A percentile compares a stretch with the other conserved stretches of the same genome.
These are phyloP conservation scores for Lindgomyces ingoldianus DNA, from an alignment of 495 filamentous ascomycete species.

Conservation along the genomic window DNA sequence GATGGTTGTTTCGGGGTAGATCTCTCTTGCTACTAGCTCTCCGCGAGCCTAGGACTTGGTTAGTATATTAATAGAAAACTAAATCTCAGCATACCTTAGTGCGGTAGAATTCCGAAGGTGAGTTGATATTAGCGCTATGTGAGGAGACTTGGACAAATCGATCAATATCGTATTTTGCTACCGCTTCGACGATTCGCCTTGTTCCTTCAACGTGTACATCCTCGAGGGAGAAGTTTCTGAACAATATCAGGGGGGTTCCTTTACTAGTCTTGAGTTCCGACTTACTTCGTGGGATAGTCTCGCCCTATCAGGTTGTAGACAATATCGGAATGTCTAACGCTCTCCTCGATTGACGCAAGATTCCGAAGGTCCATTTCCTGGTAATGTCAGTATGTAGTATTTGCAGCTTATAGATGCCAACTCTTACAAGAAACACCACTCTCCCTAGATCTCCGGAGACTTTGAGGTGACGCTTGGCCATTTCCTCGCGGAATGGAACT, in stretches of 20 bases:
- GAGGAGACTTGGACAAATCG: constrained; percentile 96
- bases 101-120: constrained; percentile 79
- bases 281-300: constrained; percentile 93
- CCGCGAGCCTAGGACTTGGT: constrained; percentile 52
- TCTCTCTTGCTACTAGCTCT: constrained; percentile 79
- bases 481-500: constrained; percentile 93
- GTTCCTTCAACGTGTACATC: constrained; percentile 93
- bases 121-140: constrained; percentile 81
- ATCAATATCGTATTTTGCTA: constrained; percentile 97
- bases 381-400: neutral
- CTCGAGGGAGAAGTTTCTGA: constrained; percentile 86
- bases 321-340: constrained; percentile 92
- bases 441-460: constrained; percentile 89
- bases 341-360: constrained; percentile 93
- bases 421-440: constrained; percentile 75
- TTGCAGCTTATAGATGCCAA: neutral
- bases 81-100: constrained; percentile 60
- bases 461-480: constrained; percentile 95
- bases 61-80: neutral
- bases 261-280: too few species aligned
- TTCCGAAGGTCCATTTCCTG: constrained; percentile 94
- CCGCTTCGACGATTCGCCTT: constrained; percentile 93
- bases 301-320: constrained; percentile 96
- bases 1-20: constrained; percentile 98
- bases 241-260: constrained; percentile 37